Percentiles rank a stretch among this genome's conserved stretches.
These are phyloP conservation scores for Sorghum bicolor DNA, from an alignment of 176 grass and related monocot genomes.

Conservation along the genomic window DNA sequence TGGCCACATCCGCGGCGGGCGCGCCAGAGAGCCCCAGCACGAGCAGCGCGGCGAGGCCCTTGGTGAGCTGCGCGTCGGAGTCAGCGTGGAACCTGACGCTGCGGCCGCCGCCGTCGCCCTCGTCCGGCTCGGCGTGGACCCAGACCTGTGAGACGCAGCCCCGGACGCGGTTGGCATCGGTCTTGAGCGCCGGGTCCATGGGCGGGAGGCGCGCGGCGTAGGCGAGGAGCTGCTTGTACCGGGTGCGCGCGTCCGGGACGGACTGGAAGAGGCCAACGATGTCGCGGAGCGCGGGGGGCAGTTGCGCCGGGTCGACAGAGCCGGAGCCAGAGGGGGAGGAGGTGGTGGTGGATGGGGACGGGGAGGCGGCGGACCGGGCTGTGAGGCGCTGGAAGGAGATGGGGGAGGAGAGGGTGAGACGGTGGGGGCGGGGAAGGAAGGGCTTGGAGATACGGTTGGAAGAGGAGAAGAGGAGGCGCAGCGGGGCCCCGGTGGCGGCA, in stretches of 20 bases:
- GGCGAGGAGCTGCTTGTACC: slow-evolving; percentile 94
- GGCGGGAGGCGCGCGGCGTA: slow-evolving; percentile 71
- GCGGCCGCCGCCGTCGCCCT: background rate
- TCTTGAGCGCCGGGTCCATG: slow-evolving; percentile 66
- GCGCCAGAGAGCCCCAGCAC: slow-evolving; percentile 75
- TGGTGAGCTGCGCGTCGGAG: slow-evolving; percentile 81
- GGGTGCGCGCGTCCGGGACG: slow-evolving; percentile 60
- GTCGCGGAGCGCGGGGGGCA: slow-evolving; percentile 59
- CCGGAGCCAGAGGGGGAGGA: background rate
- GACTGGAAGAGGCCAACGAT: slow-evolving; percentile 82
- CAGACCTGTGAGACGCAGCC: slow-evolving; percentile 86
- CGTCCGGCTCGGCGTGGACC: slow-evolving; percentile 67
- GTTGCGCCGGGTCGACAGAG: slow-evolving; percentile 41
- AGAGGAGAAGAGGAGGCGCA: slow-evolving; percentile 22
- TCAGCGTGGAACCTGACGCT: slow-evolving; percentile 73
- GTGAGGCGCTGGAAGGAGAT: slow-evolving; percentile 75
- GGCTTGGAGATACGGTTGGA: slow-evolving; percentile 22
- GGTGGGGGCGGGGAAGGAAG: slow-evolving; percentile 36
- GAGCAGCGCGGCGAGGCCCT: slow-evolving; percentile 82
- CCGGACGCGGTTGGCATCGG: slow-evolving; percentile 66
- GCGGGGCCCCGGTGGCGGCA: background rate
- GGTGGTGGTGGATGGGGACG: slow-evolving; percentile 6
- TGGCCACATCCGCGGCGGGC: slow-evolving; percentile 45
- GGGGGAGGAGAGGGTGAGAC: slow-evolving; percentile 45
- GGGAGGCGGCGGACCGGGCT: slow-evolving; percentile 36